Evolutionary conservation across 176 grass and related monocot species (phyloP).

Genomic region (Oryza meyeriana): DNA sequence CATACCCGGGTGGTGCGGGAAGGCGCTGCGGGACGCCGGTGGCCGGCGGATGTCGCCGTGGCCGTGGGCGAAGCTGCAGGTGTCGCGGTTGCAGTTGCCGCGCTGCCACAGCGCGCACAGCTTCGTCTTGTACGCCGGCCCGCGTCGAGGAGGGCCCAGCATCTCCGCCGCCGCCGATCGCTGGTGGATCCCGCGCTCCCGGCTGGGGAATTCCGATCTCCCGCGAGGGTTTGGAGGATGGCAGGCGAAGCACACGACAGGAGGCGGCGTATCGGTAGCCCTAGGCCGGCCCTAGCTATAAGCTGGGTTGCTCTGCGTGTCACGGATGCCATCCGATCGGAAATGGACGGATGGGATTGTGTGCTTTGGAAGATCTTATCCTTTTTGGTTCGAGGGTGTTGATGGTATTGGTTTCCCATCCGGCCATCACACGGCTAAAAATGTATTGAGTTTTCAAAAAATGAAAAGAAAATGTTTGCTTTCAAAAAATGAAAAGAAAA

Average conservation of each 20-base stretch:
- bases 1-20: slow-evolving; percentile 25
- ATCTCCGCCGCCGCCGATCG: slow-evolving; percentile 10
- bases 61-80: slow-evolving; percentile 87
- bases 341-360: neutral
- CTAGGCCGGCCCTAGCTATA: too few relatives aligned
- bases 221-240: slow-evolving; percentile 18
- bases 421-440: too few relatives aligned
- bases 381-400: neutral
- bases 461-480: neutral
- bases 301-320: neutral
- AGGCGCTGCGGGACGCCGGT: slow-evolving; percentile 41
- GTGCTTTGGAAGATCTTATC: neutral
- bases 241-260: neutral
- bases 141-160: slow-evolving; percentile 46
- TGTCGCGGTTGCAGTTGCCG: slow-evolving; percentile 60
- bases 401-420: too few relatives aligned
- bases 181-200: neutral
- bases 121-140: slow-evolving; percentile 90
- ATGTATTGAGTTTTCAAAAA: neutral
- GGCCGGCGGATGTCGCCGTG: slow-evolving; percentile 59
- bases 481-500: neutral
- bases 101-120: slow-evolving; percentile 75
- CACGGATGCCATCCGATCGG: neutral
- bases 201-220: slow-evolving; percentile 20
- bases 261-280: neutral